Evolutionary conservation across 495 filamentous ascomycete species (phyloP), one percentile per base, ranked within the genome.

Genomic region (Pyrenula aspistea): DNA sequence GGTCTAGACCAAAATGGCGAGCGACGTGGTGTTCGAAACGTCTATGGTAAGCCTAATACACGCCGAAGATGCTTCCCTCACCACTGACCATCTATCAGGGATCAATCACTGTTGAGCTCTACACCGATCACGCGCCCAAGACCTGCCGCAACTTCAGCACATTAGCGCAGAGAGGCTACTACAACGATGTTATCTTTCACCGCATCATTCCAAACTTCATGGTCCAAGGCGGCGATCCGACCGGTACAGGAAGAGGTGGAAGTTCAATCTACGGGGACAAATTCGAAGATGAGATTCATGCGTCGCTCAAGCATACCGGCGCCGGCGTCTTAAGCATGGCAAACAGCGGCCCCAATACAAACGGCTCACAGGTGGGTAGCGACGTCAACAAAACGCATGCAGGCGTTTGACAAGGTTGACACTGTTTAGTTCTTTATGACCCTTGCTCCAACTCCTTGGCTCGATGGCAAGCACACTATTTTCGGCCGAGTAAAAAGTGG

Each of bases 401-500:
- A 42, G 4, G 31, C 31, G 31, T 42, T 42, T 42, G 31, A 42
- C 4, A 15, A 42, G 31, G 31, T 15, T 42, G 15, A 42, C 4
- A 42, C 15, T 42, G 64, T 61, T 49, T 82, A 86, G 55, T 84
- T 85, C 66, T 98, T 97, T 69, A 82, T 98, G 57, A 97, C 94
- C 4, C 77, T 96, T 49, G 93, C 91, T 31, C 94, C 94, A 2
- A 93, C 94, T 20, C 93, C 93, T 1, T 97, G 93, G 93, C 72
- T 98, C 58, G 94, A 98, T 71, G 91, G 90, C 24, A 95, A 95
- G 69, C 93, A 98, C 71, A 96, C 93, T 3, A 96, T 98, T 61
- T 98, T 98, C 67, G 93, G 94, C 10, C 73, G 94, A 49, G 90
- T 98, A 22, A 93, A 89, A 71, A 82, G 70, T 56, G 93, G 93